Evolutionary conservation across 169 alveolate species (phyloP), one percentile per base, ranked within the genome.

Genomic region (Neospora caninum): DNA sequence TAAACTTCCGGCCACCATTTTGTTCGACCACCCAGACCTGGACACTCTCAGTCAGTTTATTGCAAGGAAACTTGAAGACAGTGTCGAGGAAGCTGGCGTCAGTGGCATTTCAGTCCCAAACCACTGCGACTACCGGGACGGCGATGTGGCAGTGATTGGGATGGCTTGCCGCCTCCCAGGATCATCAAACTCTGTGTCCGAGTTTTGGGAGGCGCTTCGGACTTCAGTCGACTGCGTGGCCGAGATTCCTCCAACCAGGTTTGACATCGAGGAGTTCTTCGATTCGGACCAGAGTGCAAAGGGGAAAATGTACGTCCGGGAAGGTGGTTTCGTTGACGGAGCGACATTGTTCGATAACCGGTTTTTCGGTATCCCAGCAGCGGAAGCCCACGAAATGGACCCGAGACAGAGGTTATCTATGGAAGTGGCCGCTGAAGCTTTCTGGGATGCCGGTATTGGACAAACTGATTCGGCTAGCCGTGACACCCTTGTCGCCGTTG

Each of bases 1-100:
- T 83, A 80, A 96, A 67, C 84, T 96, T 54, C 95, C 97, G 0
- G 94, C 96, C 49, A 96, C 97, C 0, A 87, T 88, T 64, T 73
- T 96, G 88, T 96, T 96, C 67, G 97, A 96, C 92, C 95, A 96
- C 82, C 98, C 98, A 0, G 95, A 97, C 13, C 80, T 96, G 41
- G 82, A 91, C 34, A 96, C 91, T 67, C 82, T 96, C 42, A 94
- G 93, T 88, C 92, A 91, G 31, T 96, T 94, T 92, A 89, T 96
- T 16, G 94, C 94, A 73, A 13, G 13, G 25, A 18, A 69, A 82
- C n/a, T 27, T 73, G 36, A 18, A 49, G 94, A 53, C 29, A 67
- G 36, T 18, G 45, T 80, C 31, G 39, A 38, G 27, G 39, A 91
- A 92, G 20, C 91, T 34, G 84, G 92, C n/a, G 22, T 43, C 38